A percentile compares a stretch with the other conserved stretches of the same genome.
phyloP scores from a whole-genome alignment of 2,329 filamentous ascomycete genomes.

The Phaeoacremonium minimum region DNA sequence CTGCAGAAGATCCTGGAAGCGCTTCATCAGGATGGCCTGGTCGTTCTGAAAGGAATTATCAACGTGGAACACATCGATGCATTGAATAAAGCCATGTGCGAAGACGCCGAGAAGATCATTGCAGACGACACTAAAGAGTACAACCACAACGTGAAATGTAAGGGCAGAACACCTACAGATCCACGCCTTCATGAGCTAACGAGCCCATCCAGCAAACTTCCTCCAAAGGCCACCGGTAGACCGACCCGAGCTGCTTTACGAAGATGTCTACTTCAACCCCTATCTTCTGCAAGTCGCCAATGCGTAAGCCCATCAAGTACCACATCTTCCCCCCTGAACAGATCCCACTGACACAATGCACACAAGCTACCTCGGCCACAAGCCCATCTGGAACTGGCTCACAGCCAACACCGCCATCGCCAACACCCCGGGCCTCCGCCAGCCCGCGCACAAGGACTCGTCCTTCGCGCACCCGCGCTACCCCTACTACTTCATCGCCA shows the following conservation, averaged over 20 bases:
- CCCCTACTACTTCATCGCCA: slow-evolving; percentile 33
- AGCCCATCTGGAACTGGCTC: slow-evolving; percentile 32
- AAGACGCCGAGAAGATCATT: slow-evolving; percentile 12
- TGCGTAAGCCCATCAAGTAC: slow-evolving; percentile 17
- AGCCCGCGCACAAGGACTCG: slow-evolving; percentile 32
- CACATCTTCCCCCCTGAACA: neutral
- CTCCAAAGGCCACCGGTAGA: slow-evolving; percentile 30
- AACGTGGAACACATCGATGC: slow-evolving; percentile 11
- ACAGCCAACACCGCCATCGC: slow-evolving; percentile 33
- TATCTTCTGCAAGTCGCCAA: slow-evolving; percentile 34
- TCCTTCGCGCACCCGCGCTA: slow-evolving; percentile 26
- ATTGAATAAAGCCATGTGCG: slow-evolving; percentile 12
- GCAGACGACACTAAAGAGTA: slow-evolving; percentile 10
- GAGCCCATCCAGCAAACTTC: slow-evolving; percentile 33
- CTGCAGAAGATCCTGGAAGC: slow-evolving; percentile 15
- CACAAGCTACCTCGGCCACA: slow-evolving; percentile 30
- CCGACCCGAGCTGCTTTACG: slow-evolving; percentile 22
- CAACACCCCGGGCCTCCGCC: slow-evolving; percentile 26
- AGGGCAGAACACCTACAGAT: too few species aligned
- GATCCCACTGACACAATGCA: too few species aligned
- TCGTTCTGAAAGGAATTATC: slow-evolving; percentile 16
- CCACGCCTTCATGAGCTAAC: too few species aligned
- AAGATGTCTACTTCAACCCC: slow-evolving; percentile 35
- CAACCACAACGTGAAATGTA: slow-evolving; percentile 17
- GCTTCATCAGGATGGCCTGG: slow-evolving; percentile 16